phyloP scores from a whole-genome alignment of 371 early-diverging fungal genomes.

The Basidiobolus meristosporus region DNA sequence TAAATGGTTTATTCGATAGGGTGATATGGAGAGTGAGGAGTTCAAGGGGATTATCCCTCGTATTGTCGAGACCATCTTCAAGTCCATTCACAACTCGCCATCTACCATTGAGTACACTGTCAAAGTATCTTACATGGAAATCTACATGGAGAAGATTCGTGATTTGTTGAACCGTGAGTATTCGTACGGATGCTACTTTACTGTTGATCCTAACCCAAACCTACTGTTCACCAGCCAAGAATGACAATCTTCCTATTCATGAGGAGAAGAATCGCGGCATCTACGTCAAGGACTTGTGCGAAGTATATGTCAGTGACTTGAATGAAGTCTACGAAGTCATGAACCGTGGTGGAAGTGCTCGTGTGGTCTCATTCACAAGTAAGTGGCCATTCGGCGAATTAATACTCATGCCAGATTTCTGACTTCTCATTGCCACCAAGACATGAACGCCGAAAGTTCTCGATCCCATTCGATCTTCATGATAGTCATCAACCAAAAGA shows the following conservation, averaged over 20 bases:
- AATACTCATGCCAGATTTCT: neutral
- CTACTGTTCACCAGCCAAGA: constrained; percentile 24
- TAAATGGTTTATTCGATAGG: constrained; percentile 53
- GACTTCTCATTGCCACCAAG: neutral
- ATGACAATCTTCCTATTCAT: constrained; percentile 83
- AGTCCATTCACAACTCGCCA: constrained; percentile 64
- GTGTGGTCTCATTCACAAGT: constrained; percentile 87
- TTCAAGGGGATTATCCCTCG: constrained; percentile 88
- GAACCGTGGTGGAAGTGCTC: constrained; percentile 70
- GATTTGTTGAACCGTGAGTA: constrained; percentile 82
- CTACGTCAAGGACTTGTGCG: constrained; percentile 86
- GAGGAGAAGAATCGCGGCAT: constrained; percentile 89
- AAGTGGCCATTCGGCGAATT: constrained; percentile 6
- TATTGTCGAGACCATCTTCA: constrained; percentile 80
- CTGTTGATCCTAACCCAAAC: neutral
- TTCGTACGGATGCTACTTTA: constrained; percentile 1
- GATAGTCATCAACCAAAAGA: constrained; percentile 86
- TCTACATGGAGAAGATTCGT: constrained; percentile 97
- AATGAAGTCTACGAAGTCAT: constrained; percentile 90
- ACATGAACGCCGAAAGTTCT: constrained; percentile 96
- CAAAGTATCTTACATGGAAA: constrained; percentile 94
- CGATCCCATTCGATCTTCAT: constrained; percentile 95
- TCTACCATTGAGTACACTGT: constrained; percentile 82
- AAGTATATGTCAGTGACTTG: constrained; percentile 83
- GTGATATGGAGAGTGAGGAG: constrained; percentile 75